Conservation (phyloP, 2,329 filamentous ascomycete genomes). For the Phaeosphaeria sp. region DNA sequence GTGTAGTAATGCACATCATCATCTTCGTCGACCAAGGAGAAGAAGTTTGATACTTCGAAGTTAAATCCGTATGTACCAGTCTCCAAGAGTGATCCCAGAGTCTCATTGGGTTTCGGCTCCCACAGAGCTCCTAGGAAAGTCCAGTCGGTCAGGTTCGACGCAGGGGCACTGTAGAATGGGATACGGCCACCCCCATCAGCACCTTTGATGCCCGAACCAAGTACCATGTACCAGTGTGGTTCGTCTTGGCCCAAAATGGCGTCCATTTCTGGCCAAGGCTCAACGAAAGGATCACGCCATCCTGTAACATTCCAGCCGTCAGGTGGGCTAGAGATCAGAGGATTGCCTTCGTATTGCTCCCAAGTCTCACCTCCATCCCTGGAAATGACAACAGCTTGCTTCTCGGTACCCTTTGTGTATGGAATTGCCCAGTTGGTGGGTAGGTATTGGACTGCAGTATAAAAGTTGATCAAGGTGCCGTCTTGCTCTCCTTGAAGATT, state of each 20-base stretch:
- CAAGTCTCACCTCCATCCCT: constrained; percentile 56
- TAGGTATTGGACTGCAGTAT: constrained; percentile 55
- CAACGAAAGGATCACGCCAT: constrained; percentile 41
- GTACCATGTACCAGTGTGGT: constrained; percentile 55
- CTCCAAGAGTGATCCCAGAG: constrained; percentile 50
- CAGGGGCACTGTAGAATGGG: constrained; percentile 55
- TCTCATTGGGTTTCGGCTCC: constrained; percentile 52
- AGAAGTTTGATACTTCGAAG: constrained; percentile 58
- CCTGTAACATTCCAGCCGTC: constrained; percentile 55
- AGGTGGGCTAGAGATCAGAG: constrained; percentile 52
- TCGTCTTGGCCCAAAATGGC: constrained; percentile 49
- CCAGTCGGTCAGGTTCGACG: constrained; percentile 54
- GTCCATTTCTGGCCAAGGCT: constrained; percentile 52
- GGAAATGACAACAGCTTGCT: constrained; percentile 54
- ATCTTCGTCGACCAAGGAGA: constrained; percentile 52
- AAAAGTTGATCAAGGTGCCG: constrained; percentile 55
- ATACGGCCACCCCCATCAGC: constrained; percentile 55
- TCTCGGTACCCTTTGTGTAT: constrained; percentile 55
- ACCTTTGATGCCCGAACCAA: constrained; percentile 56
- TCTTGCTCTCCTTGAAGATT: constrained; percentile 55
- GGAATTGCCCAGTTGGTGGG: constrained; percentile 55
- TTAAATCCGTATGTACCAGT: constrained; percentile 57
- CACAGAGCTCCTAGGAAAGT: constrained; percentile 56
- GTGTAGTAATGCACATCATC: constrained; percentile 54
- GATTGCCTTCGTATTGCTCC: constrained; percentile 55